phyloP scores from a whole-genome alignment of 441 rosid species.

The Breynia disticha region DNA sequence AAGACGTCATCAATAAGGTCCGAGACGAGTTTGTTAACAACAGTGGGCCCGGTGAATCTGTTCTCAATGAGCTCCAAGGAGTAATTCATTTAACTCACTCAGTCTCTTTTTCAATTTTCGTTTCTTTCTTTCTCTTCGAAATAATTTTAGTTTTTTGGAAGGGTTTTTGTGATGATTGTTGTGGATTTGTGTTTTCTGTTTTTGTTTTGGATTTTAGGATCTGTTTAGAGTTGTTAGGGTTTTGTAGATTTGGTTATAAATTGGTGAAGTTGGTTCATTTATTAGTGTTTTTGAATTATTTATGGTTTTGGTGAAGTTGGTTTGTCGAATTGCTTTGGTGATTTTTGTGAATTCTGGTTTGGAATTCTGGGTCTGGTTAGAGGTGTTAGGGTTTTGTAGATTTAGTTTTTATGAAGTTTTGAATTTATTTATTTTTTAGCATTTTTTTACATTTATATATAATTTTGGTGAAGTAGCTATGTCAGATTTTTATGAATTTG shows the following conservation, averaged over 20 bases:
- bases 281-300: not conserved
- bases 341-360: too few species aligned
- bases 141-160: too few species aligned
- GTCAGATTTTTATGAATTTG: too few species aligned
- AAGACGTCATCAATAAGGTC: slow-evolving; percentile 81
- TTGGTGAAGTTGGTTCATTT: not conserved
- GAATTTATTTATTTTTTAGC: too few species aligned
- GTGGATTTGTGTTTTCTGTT: slow-evolving; percentile 1
- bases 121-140: not conserved
- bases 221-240: not conserved
- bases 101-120: not conserved
- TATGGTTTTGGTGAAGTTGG: not conserved
- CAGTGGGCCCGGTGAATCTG: slow-evolving; percentile 84
- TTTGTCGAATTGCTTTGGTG: too few species aligned
- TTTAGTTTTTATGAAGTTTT: too few species aligned
- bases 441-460: too few species aligned
- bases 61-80: slow-evolving; percentile 87
- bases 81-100: slow-evolving; percentile 30
- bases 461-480: too few species aligned
- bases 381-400: not conserved
- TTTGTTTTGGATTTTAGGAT: not conserved
- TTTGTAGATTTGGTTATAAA: not conserved
- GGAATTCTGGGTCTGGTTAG: not conserved
- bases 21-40: slow-evolving; percentile 79
- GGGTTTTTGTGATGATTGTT: slow-evolving; percentile 8